Evolutionary conservation across 2,329 filamentous ascomycete genomes (phyloP), one percentile per base, ranked within the genome.

Genomic region (Pestalotiopsis sp.): DNA sequence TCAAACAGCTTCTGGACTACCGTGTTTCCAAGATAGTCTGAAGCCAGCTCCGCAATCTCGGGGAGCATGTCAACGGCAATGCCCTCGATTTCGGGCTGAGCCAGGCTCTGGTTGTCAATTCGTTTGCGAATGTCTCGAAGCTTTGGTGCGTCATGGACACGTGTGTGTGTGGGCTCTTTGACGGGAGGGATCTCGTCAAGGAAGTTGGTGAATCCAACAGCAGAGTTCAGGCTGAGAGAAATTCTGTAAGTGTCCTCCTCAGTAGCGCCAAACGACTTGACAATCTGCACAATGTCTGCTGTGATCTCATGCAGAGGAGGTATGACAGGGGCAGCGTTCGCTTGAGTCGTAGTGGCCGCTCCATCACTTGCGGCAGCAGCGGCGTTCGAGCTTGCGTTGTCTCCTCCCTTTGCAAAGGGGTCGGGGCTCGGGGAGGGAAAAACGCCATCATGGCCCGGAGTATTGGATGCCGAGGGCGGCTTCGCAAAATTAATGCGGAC

Each of bases 1-100:
- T 99, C 95, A 77, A 99, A 99, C 60, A 99, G 85, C 82, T 99
- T 99, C 83, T 99, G 96, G 20, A 99, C 95, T n/a, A 99, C 96
- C 0, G 96, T 99, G 83, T 99, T 99, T 74, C 96, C 96, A 39
- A 99, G 88, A 76, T 99, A 99, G 81, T 99, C 96, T 0, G 95
- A 97, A 2, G 96, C 89, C 27, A 99, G 86, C 81, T 99, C 96
- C 4, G 95, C 94, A 78, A 99, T 96, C 80, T 99, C 96, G 11
- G 95, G 94, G 17, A 99, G 88, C 96, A 99, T 99, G 71, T 93
- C 93, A 70, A 93, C 86, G 56, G 96, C 96, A 71, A 96, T 97
- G 72, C 91, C 92, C 80, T 99, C 96, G 73, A 98, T 97, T 80
- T 99, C 96, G 20, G 91, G 86, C 70, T 92, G 89, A 1, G 93